phyloP scores from a whole-genome alignment of 2,329 filamentous ascomycete genomes.

The Pseudogymnoascus sp. region DNA sequence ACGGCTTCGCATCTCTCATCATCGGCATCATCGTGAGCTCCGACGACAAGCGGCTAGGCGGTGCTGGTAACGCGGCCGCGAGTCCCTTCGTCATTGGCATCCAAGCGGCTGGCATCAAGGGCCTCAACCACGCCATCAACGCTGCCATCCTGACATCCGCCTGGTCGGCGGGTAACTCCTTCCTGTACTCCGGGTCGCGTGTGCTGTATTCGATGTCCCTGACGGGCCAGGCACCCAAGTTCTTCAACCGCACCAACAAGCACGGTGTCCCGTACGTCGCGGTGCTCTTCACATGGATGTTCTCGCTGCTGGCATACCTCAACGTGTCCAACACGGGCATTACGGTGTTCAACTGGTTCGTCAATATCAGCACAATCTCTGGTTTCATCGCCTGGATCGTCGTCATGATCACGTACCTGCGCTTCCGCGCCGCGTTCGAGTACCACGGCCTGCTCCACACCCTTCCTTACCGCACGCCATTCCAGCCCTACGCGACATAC shows the following conservation, averaged over 20 bases:
- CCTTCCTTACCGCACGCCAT: conserved; percentile 46
- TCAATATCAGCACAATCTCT: conserved; percentile 59
- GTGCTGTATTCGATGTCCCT: conserved; percentile 63
- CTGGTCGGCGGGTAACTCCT: conserved; percentile 54
- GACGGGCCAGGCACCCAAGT: conserved; percentile 54
- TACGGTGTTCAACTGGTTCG: conserved; percentile 62
- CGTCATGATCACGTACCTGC: conserved; percentile 51
- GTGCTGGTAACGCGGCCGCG: conserved; percentile 40
- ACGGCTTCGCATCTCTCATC: conserved; percentile 51
- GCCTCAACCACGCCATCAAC: conserved; percentile 62
- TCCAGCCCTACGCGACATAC: conserved; percentile 59
- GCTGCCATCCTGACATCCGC: conserved; percentile 61
- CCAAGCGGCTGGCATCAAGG: conserved; percentile 55
- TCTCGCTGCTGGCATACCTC: conserved; percentile 61
- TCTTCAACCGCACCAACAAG: conserved; percentile 53
- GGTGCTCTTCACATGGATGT: conserved; percentile 47
- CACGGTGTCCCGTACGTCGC: conserved; percentile 54
- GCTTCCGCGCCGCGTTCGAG: conserved; percentile 51
- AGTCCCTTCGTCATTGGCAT: conserved; percentile 52
- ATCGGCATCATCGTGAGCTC: conserved; percentile 57
- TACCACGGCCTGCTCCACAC: conserved; percentile 44
- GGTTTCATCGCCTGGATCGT: conserved; percentile 56
- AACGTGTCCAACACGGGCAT: conserved; percentile 58
- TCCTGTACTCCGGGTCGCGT: conserved; percentile 60
- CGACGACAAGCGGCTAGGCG: conserved; percentile 51